These are phyloP conservation scores for Pyrenophora graminea DNA, from an alignment of 2,329 filamentous ascomycete species.

Conservation along the genomic window DNA sequence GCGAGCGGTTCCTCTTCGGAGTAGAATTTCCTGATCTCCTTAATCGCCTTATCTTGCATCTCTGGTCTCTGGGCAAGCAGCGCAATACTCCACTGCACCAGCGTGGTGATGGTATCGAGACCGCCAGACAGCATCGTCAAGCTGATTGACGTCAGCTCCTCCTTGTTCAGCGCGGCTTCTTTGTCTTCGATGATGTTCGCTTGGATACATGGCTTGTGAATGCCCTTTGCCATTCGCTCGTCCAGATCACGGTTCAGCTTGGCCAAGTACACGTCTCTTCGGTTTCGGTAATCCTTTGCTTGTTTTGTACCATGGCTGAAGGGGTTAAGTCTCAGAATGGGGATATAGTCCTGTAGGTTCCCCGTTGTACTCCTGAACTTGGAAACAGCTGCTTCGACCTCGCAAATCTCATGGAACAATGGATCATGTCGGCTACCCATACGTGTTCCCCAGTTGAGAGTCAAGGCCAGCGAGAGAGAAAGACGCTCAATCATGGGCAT, in stretches of 20 bases:
- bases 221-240: constrained; percentile 63
- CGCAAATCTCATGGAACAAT: constrained; percentile 65
- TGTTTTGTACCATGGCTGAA: constrained; percentile 62
- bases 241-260: constrained; percentile 63
- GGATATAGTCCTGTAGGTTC: constrained; percentile 66
- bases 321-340: constrained; percentile 63
- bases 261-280: constrained; percentile 64
- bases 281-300: constrained; percentile 63
- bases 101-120: constrained; percentile 68
- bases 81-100: constrained; percentile 68
- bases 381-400: constrained; percentile 65
- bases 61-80: constrained; percentile 64
- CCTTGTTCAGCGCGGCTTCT: constrained; percentile 64
- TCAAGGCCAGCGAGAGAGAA: constrained; percentile 64
- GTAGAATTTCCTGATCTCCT: constrained; percentile 62
- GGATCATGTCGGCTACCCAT: constrained; percentile 63
- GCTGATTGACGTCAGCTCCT: constrained; percentile 67
- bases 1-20: constrained; percentile 60
- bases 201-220: constrained; percentile 67
- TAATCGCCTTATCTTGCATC: constrained; percentile 63
- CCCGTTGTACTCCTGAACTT: constrained; percentile 64
- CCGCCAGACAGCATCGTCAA: constrained; percentile 71
- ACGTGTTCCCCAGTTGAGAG: constrained; percentile 68
- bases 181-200: constrained; percentile 68
- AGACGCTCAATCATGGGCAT: constrained; percentile 71